Base-by-base conservation (phyloP, 2,329 filamentous ascomycete genomes). In the Cyanodermella asteris region DNA sequence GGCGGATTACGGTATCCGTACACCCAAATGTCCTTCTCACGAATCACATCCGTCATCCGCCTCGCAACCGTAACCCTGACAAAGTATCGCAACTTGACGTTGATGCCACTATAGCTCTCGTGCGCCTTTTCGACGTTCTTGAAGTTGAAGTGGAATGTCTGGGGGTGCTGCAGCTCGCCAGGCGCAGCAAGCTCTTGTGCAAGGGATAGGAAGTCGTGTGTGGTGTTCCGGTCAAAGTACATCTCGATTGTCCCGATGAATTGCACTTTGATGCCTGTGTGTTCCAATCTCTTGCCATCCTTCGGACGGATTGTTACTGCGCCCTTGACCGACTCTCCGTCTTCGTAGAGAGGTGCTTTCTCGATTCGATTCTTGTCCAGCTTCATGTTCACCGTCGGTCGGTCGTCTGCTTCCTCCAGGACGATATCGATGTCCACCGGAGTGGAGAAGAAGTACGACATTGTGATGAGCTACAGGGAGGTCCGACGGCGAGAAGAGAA, bases 41-140 rank as follows among this genome's bases (percentile, higher is more conserved):
- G 75, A 42, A 94, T 80, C 29, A 97, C 84, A 46, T 97, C 87
- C 40, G 81, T 80, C 81, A 97, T 94, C 47, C 87, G 71, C 42
- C 87, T 70, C 25, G 81, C 91, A 23, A 97, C 87, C 18, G 87
- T 97, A 38, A 94, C 87, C 39, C 82, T 76, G 29, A 94, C 72
- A 53, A 94, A 94, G 65, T 97, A 97, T 39, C 87, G 81, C 47
- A 97, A 66, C 60, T 91, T 91, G 43, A 97, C 87, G 47, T 97
- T 97, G 67, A 97, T 97, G 45, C 87, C 87, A 48, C 91, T 91
- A 63, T 97, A 97, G 36, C 82, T 93, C 55, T 97, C 90, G 62
- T 97, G 97, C 51, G 91, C 82, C 61, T 97, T 97, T 64, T 97
- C 87, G 41, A 97, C 81, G 51, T 94, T 97, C 53, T 94, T 94